phyloP scores from a whole-genome alignment of 2,329 filamentous ascomycete genomes.

The Aspergillus hortae region DNA sequence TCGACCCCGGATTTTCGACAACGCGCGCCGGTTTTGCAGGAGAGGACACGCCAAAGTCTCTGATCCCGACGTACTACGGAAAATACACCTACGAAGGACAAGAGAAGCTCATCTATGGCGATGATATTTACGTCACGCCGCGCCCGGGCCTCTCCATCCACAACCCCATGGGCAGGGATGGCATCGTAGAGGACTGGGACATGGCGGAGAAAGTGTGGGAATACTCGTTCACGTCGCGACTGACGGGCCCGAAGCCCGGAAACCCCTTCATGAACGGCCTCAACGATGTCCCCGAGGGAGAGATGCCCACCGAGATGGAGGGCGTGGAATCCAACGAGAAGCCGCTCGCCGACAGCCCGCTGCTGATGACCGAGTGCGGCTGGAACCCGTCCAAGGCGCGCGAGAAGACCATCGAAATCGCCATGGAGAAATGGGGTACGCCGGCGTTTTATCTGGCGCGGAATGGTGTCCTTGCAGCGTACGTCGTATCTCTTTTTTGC shows the following conservation, averaged over 20 bases:
- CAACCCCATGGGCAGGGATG: constrained; percentile 88
- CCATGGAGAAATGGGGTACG: constrained; percentile 94
- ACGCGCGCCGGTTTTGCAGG: constrained; percentile 95
- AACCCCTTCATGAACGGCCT: constrained; percentile 72
- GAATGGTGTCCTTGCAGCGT: constrained; percentile 81
- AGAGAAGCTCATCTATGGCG: constrained; percentile 70
- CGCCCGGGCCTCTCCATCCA: constrained; percentile 73
- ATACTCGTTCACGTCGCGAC: constrained; percentile 79
- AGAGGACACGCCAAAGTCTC: constrained; percentile 93
- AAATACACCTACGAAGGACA: constrained; percentile 51
- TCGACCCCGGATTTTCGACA: constrained; percentile 88
- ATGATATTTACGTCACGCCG: constrained; percentile 80
- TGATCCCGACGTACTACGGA: constrained; percentile 88
- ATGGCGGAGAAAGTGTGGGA: constrained; percentile 87
- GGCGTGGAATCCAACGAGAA: constrained; percentile 64
- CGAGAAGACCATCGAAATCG: constrained; percentile 92
- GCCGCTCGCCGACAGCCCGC: constrained; percentile 79
- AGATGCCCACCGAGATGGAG: constrained; percentile 60
- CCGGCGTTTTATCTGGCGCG: constrained; percentile 92
- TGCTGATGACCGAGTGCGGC: constrained; percentile 89
- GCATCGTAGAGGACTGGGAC: constrained; percentile 95
- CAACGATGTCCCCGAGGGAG: constrained; percentile 62
- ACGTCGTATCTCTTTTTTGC: constrained; percentile 26
- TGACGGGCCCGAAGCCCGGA: constrained; percentile 72
- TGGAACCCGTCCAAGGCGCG: constrained; percentile 87